These are phyloP conservation scores for Colletotrichum costaricense DNA, from an alignment of 2,329 filamentous ascomycete species.

Conservation along the genomic window DNA sequence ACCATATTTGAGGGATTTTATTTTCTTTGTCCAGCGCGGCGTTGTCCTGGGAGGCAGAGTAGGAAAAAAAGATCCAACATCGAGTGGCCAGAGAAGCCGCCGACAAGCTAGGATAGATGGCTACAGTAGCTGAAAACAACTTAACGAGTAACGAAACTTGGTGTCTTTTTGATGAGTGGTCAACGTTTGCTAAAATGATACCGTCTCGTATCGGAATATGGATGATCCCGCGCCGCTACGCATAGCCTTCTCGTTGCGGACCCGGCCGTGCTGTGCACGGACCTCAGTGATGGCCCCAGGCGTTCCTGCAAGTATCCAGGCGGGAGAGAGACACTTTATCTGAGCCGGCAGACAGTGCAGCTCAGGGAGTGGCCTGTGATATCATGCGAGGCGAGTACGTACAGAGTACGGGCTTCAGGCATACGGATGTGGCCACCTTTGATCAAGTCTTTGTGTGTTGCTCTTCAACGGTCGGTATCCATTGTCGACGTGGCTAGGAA, in stretches of 20 bases:
- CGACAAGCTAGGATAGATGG: slow-evolving; percentile 12
- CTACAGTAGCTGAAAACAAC: slow-evolving; percentile 24
- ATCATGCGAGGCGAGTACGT: background rate
- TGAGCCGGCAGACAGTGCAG: background rate
- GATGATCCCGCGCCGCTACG: slow-evolving; percentile 21
- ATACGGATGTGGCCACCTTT: background rate
- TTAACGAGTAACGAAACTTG: slow-evolving; percentile 21
- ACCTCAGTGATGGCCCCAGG: background rate
- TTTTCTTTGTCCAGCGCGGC: slow-evolving; percentile 33
- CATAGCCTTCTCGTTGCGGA: background rate
- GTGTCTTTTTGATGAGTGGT: background rate
- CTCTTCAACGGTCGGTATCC: background rate
- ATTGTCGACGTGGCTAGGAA: background rate
- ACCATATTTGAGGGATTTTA: slow-evolving; percentile 33
- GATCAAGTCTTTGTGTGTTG: background rate
- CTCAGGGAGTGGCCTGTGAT: background rate
- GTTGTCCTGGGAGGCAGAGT: slow-evolving; percentile 26
- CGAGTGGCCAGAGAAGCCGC: slow-evolving; percentile 2
- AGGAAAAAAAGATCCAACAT: slow-evolving; percentile 4
- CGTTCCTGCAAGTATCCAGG: slow-evolving; percentile 7
- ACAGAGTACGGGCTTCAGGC: background rate
- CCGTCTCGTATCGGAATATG: slow-evolving; percentile 3
- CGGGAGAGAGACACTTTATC: background rate
- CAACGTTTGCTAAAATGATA: background rate
- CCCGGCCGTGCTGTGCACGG: background rate